Base-by-base conservation (phyloP, 352 stramenopile species). In the Phytophthora multivora region DNA sequence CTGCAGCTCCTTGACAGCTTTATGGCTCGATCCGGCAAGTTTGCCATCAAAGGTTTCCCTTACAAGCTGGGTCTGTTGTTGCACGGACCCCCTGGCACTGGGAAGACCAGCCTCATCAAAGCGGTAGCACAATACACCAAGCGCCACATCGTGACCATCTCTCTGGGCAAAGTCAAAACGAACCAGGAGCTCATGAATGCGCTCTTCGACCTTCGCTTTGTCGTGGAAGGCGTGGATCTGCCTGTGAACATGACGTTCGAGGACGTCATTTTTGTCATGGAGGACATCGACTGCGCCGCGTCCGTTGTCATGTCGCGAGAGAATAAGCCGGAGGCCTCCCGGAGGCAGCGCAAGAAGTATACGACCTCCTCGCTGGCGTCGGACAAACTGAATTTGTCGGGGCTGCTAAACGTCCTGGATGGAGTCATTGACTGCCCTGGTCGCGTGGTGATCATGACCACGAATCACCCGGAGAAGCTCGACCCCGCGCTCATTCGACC, bases 21-120 rank as follows among this genome's bases (percentile, higher is more conserved):
- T 58, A 65, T 69, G 48, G 69, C 53, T 45, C 81, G 68, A 31
- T 75, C 35, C 9, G 89, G 89, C 28, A 96, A 95, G 63, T 98
- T 96, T 60, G 77, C 74, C 5, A 94, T 97, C 73, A 69, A 76
- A 41, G 90, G 91, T 6, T 97, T 95, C 36, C 91, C 91, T 6
- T 89, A 97, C 76, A 97, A 97, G 69, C 80, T 85, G 30, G 89
- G 73, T 4, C 77, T 98, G 10, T 63, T 98, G 33, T 66, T 98
- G 5, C 80, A 97, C 43, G 92, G 92, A 0, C 86, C 87, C 5
- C 91, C 91, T 12, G 91, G 91, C 6, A 97, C 87, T 4, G 83
- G 90, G 12, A 98, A 98, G 71, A 98, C 92, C 4, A 93, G 73
- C 57, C 63, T 97, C 10, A 97, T 96, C 82, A 93, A 95, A 60